A percentile compares a stretch with the other conserved stretches of the same genome.
phyloP scores from a whole-genome alignment of 1,284 basidiomycete species.

The Sporisorium reilianum region DNA sequence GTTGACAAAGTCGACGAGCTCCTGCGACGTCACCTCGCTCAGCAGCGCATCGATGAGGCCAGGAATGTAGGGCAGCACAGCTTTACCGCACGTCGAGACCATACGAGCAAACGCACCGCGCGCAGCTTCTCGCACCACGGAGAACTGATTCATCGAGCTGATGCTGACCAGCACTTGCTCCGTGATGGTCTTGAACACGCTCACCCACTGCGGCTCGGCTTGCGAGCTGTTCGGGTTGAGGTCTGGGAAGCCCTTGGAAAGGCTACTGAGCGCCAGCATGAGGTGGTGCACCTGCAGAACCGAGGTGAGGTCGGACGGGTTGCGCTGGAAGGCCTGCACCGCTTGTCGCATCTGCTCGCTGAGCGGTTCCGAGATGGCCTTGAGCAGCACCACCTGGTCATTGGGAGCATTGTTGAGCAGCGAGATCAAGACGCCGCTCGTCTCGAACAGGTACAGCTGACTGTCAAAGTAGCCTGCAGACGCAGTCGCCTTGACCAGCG shows the following conservation, averaged over 20 bases:
- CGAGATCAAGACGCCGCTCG: slow-evolving; percentile 85
- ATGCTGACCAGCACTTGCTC: slow-evolving; percentile 89
- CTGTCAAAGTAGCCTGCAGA: slow-evolving; percentile 83
- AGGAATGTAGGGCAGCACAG: slow-evolving; percentile 80
- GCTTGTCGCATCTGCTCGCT: slow-evolving; percentile 81
- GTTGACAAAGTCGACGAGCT: slow-evolving; percentile 93
- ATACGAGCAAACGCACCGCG: slow-evolving; percentile 86
- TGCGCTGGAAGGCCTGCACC: slow-evolving; percentile 72
- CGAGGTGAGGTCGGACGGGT: slow-evolving; percentile 75
- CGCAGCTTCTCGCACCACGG: slow-evolving; percentile 92
- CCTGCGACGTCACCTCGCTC: slow-evolving; percentile 88
- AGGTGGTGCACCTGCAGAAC: slow-evolving; percentile 93
- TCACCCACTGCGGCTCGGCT: slow-evolving; percentile 79
- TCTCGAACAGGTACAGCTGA: slow-evolving; percentile 95
- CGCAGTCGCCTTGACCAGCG: slow-evolving; percentile 82
- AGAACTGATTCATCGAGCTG: slow-evolving; percentile 86
- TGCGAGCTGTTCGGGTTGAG: slow-evolving; percentile 70
- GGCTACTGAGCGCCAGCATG: slow-evolving; percentile 92
- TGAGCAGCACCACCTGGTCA: slow-evolving; percentile 77
- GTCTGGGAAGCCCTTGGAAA: slow-evolving; percentile 94
- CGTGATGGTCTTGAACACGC: slow-evolving; percentile 87
- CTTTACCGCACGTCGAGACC: slow-evolving; percentile 86
- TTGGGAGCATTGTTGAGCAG: slow-evolving; percentile 77
- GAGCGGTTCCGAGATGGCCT: slow-evolving; percentile 83
- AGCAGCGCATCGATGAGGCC: slow-evolving; percentile 88